phyloP scores from a whole-genome alignment of 495 filamentous ascomycete genomes.

The Articulospora tetracladia region DNA sequence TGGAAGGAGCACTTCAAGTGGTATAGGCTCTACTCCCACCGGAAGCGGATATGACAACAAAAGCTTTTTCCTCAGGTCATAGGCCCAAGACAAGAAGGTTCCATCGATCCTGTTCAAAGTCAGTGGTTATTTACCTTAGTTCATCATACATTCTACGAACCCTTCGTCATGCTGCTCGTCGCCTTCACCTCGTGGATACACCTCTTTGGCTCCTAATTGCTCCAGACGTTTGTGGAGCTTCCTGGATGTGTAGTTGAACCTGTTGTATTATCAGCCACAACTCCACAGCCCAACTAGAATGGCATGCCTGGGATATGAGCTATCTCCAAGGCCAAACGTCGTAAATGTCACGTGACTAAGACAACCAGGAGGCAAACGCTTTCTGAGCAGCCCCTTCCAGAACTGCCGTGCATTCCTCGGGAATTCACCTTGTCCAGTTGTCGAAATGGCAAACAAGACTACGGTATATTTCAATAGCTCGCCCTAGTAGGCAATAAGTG shows the following conservation, averaged over 20 bases:
- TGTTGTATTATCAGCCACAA: slow-evolving; percentile 27
- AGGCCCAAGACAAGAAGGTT: slow-evolving; percentile 73
- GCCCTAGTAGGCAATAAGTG: slow-evolving; percentile 31
- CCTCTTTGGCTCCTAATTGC: slow-evolving; percentile 79
- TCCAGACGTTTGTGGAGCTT: slow-evolving; percentile 82
- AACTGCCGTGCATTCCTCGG: slow-evolving; percentile 75
- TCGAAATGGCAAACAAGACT: slow-evolving; percentile 78
- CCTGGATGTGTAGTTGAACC: slow-evolving; percentile 89
- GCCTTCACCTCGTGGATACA: slow-evolving; percentile 75
- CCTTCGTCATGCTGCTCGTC: slow-evolving; percentile 94
- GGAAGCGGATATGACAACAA: slow-evolving; percentile 67
- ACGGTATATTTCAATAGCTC: slow-evolving; percentile 50
- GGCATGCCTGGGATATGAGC: slow-evolving; percentile 79
- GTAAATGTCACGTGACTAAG: slow-evolving; percentile 66
- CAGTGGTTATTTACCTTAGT: not conserved
- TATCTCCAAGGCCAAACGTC: slow-evolving; percentile 90
- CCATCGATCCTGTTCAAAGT: slow-evolving; percentile 62
- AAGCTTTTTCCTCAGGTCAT: slow-evolving; percentile 58
- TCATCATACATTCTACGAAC: slow-evolving; percentile 35
- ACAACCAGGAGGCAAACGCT: slow-evolving; percentile 67
- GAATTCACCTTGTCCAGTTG: slow-evolving; percentile 92
- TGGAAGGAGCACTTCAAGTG: slow-evolving; percentile 69
- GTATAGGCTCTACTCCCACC: slow-evolving; percentile 61
- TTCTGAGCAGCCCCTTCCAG: slow-evolving; percentile 80
- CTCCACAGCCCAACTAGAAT: not conserved